Conservation (phyloP, 2,329 filamentous ascomycete genomes). For the Colletotrichum spinosum region DNA sequence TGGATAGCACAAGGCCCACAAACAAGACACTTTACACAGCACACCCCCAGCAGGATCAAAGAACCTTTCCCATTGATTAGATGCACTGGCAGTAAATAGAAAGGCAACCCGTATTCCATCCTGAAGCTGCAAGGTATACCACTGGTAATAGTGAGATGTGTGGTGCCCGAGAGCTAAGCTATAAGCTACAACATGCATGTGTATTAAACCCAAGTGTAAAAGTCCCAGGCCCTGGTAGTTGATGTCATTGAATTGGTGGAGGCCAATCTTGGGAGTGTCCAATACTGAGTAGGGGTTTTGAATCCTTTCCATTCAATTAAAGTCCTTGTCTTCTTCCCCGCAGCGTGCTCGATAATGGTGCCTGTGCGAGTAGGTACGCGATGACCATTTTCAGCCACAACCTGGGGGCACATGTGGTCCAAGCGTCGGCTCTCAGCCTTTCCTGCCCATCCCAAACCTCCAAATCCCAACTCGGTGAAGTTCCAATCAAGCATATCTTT, state of each 20-base stretch:
- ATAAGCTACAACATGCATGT: no score
- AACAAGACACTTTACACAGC: slow-evolving; percentile 36
- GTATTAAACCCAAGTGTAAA: no score
- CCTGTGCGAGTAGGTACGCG: not conserved
- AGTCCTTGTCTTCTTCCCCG: slow-evolving; percentile 38
- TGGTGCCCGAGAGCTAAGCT: no score
- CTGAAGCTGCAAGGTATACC: no score
- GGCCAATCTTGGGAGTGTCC: no score
- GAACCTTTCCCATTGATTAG: slow-evolving; percentile 30
- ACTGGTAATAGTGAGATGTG: no score
- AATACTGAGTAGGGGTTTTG: no score
- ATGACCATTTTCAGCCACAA: slow-evolving; percentile 35
- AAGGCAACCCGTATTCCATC: slow-evolving; percentile 25
- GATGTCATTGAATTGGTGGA: no score
- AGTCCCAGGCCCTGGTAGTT: no score
- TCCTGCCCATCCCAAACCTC: slow-evolving; percentile 33
- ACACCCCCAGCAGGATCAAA: slow-evolving; percentile 30
- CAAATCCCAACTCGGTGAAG: slow-evolving; percentile 36
- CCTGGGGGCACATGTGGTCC: slow-evolving; percentile 27
- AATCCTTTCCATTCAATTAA: slow-evolving; percentile 30
- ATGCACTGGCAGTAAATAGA: slow-evolving; percentile 24
- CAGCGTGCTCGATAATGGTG: slow-evolving; percentile 28
- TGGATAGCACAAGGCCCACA: slow-evolving; percentile 37
- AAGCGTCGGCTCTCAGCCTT: slow-evolving; percentile 36
- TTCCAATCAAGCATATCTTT: slow-evolving; percentile 17